Percentiles rank a stretch among this genome's conserved stretches.
Evolutionary conservation across 2,329 filamentous ascomycete species (phyloP).

Genomic region (Fusarium nygamai): DNA sequence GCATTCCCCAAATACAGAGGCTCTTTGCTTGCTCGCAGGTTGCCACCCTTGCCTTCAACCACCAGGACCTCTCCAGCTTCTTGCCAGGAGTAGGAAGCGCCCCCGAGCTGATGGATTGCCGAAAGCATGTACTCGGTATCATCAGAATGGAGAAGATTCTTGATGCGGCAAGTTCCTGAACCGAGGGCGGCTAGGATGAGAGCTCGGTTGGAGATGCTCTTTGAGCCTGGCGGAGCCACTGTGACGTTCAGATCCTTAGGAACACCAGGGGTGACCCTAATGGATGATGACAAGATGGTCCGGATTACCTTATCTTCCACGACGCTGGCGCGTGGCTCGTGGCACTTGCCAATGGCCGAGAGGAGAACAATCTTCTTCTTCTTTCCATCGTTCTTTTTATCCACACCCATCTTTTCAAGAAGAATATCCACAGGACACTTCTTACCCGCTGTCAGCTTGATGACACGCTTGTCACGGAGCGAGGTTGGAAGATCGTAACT

Average conservation of each 20-base stretch:
- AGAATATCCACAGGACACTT: constrained; percentile 86
- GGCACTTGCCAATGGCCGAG: constrained; percentile 86
- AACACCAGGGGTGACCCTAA: constrained; percentile 78
- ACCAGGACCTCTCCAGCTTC: constrained; percentile 91
- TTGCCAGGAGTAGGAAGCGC: constrained; percentile 92
- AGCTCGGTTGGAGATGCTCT: constrained; percentile 96
- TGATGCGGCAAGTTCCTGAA: constrained; percentile 85
- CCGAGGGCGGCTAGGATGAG: constrained; percentile 93
- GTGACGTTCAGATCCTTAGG: constrained; percentile 72
- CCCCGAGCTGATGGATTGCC: constrained; percentile 84
- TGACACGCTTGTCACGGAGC: constrained; percentile 82
- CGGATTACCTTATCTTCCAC: constrained; percentile 88
- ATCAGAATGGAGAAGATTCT: constrained; percentile 93
- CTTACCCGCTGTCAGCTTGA: constrained; percentile 85
- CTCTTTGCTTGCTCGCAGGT: constrained; percentile 77
- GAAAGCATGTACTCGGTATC: constrained; percentile 98
- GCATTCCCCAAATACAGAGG: constrained; percentile 95
- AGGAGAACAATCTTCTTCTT: constrained; percentile 97
- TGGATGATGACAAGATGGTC: constrained; percentile 82
- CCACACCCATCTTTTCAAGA: constrained; percentile 93
- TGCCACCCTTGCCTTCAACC: constrained; percentile 90
- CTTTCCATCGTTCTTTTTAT: constrained; percentile 97
- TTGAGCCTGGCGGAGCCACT: constrained; percentile 92
- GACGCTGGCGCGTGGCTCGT: constrained; percentile 87
- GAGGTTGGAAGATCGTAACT: constrained; percentile 91